Evolutionary conservation across 2,329 filamentous ascomycete genomes (phyloP), one percentile per base, ranked within the genome.

Genomic region (Penicillium freii): DNA sequence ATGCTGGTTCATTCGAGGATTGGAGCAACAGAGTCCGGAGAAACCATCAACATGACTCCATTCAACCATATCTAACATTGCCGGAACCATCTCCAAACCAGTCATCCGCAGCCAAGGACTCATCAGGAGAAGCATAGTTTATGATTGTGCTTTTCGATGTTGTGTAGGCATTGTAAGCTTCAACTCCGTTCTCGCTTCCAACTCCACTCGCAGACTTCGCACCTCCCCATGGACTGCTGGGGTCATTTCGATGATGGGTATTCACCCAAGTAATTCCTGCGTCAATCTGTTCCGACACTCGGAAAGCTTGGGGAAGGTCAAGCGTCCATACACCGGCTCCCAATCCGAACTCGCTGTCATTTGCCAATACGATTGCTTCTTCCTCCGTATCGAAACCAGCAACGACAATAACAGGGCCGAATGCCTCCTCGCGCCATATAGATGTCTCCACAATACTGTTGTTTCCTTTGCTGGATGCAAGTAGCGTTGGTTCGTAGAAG

Each of bases 151-250:
- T 74, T 48, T 72, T 74, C 2, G 68, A 65, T 46, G 66, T 82
- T 0, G 84, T 85, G 62, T 86, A 86, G 0, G 80, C 80, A 49
- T 73, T 76, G 64, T 83, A 87, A 0, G 85, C 84, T 66, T 88
- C 87, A 0, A 86, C 64, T 0, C 88, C 88, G 66, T 91, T 90
- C 76, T 91, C 88, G 59, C 87, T 90, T 1, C 87, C 88, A 0
- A 90, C 81, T 1, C 88, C 88, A 62, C 84, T 87, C 1, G 64
- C 61, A 33, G 50, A 82, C 80, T 63, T 85, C 85, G 31, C 83
- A 77, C 1, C 87, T 85, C 27, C 87, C 88, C 87, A 87, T 88
- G 0, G 88, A 85, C 57, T 86, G 87, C 63, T 86, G 86, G 87
- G 87, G 62, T 90, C 87, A 63, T 90, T 90, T 34, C 87, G 80